A percentile compares a stretch with the other conserved stretches of the same genome.
phyloP scores from a whole-genome alignment of 2,329 filamentous ascomycete genomes.

The Colletotrichum sp. region DNA sequence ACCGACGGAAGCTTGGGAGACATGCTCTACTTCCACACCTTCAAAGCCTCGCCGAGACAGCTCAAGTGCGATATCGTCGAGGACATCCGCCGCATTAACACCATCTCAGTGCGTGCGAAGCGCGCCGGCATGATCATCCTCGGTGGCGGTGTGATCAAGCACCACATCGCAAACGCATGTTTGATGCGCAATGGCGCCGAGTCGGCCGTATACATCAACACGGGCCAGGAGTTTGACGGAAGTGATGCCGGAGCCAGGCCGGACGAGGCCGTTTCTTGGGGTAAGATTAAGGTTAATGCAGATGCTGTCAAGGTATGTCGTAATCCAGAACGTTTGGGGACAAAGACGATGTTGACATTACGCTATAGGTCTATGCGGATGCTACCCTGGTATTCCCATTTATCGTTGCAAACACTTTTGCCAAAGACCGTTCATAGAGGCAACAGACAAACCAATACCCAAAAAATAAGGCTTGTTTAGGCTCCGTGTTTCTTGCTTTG shows the following conservation, averaged over 20 bases:
- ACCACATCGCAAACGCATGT: conserved; percentile 97
- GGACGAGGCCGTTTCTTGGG: conserved; percentile 98
- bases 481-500: not conserved
- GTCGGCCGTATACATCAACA: conserved; percentile 97
- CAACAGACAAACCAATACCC: not conserved
- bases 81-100: conserved; percentile 93
- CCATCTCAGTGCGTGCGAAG: conserved; percentile 84
- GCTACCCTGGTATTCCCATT: conserved; percentile 69
- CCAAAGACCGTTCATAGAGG: conserved; percentile 47
- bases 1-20: conserved; percentile 95
- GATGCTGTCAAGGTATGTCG: conserved; percentile 82
- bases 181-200: conserved; percentile 98
- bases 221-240: conserved; percentile 95
- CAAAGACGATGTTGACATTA: not conserved
- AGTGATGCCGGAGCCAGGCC: conserved; percentile 94
- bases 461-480: not conserved
- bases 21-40: conserved; percentile 99
- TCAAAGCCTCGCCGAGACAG: conserved; percentile 81
- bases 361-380: conserved; percentile 62
- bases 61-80: conserved; percentile 90
- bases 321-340: not conserved
- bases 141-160: conserved; percentile 94
- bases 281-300: conserved; percentile 91
- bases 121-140: conserved; percentile 94
- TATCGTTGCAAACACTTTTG: conserved; percentile 71